Percentiles rank a stretch among this genome's conserved stretches.
Evolutionary conservation across 1,284 basidiomycete genomes (phyloP).

Genomic region (Ceratorhiza oryzae-sativae): DNA sequence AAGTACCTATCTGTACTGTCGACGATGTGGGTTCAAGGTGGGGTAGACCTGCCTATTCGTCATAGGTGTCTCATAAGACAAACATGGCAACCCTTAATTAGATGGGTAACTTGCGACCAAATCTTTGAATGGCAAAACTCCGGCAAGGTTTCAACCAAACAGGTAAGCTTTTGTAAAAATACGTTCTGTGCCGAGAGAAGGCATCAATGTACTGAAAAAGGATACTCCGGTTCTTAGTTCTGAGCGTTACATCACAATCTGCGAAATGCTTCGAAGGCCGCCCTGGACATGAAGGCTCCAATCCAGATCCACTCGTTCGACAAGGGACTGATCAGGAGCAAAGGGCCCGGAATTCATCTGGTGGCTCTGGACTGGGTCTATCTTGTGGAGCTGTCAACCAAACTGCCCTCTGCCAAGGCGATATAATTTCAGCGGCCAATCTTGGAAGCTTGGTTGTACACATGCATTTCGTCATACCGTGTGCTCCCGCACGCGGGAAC

Average conservation of each 20-base stretch:
- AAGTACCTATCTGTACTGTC: constrained; percentile 5
- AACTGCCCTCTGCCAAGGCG: constrained; percentile 7
- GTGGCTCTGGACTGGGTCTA: neutral
- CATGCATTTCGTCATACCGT: constrained; percentile 25
- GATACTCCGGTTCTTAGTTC: neutral
- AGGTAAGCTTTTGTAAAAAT: constrained; percentile 34
- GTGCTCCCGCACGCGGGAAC: constrained; percentile 16
- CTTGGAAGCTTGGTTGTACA: constrained; percentile 6
- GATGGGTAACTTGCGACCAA: neutral
- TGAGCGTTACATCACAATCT: constrained; percentile 3
- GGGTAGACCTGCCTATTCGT: constrained; percentile 1
- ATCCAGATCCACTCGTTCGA: neutral
- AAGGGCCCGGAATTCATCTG: neutral
- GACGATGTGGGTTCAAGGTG: neutral
- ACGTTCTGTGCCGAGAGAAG: constrained; percentile 27
- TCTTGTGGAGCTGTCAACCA: neutral
- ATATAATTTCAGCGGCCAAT: neutral
- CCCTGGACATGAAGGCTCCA: constrained; percentile 34
- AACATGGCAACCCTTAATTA: neutral
- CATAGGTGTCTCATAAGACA: constrained; percentile 3
- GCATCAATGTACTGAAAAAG: neutral
- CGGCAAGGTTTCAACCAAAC: neutral
- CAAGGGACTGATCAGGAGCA: constrained; percentile 22
- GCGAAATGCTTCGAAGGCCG: neutral
- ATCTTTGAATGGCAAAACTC: neutral